Conservation (phyloP, 2,329 filamentous ascomycete genomes). For the Lachnellula suecica region DNA sequence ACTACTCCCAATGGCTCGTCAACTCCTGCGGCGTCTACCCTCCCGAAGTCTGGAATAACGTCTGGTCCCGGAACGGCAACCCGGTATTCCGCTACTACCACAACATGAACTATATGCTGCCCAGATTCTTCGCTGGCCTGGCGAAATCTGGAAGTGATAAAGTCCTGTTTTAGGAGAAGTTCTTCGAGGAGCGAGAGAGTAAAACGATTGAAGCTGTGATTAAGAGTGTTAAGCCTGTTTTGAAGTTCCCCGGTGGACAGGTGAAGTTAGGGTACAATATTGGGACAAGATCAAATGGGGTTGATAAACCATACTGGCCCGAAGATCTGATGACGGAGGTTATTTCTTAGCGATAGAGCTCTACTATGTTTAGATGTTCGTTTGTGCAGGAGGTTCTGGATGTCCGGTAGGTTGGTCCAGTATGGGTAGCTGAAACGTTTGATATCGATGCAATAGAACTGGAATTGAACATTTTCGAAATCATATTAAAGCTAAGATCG, state of each 20-base stretch:
- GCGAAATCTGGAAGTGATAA: no score
- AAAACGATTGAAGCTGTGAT: slow-evolving; percentile 39
- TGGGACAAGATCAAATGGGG: slow-evolving; percentile 49
- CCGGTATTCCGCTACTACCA: slow-evolving; percentile 52
- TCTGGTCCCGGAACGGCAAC: slow-evolving; percentile 45
- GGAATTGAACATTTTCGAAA: no score
- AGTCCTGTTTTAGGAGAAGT: slow-evolving; percentile 47
- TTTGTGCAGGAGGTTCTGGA: no score
- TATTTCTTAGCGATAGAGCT: slow-evolving; percentile 26
- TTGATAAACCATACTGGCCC: slow-evolving; percentile 48
- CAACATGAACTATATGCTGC: slow-evolving; percentile 43
- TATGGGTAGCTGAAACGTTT: no score
- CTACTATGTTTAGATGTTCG: no score
- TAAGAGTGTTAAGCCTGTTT: slow-evolving; percentile 42
- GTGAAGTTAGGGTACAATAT: slow-evolving; percentile 46
- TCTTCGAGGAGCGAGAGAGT: slow-evolving; percentile 45
- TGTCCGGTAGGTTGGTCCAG: no score
- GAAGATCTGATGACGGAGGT: slow-evolving; percentile 40
- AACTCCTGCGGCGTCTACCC: slow-evolving; percentile 40
- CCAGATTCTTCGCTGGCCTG: no score
- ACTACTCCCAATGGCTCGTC: slow-evolving; percentile 43
- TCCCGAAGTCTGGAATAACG: slow-evolving; percentile 44
- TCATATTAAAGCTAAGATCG: no score
- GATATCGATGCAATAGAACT: no score
- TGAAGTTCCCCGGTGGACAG: slow-evolving; percentile 36